Base-by-base conservation (phyloP, 2,329 filamentous ascomycete genomes). In the Claviceps citrina region DNA sequence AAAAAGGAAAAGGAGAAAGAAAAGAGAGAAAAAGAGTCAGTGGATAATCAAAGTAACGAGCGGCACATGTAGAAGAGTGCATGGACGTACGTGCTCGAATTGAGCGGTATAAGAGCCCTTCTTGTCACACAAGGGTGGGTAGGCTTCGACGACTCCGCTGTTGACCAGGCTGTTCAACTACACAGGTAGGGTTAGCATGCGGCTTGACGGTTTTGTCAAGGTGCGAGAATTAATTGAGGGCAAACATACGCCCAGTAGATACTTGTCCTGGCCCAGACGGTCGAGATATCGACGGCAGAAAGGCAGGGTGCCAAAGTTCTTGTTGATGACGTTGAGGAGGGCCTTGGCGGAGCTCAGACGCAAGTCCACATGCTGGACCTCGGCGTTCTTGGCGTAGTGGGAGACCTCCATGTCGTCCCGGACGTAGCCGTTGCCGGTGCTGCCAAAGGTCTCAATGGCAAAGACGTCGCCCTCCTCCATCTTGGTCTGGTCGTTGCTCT, bases 381-480 rank as follows among this genome's bases (percentile, higher is more conserved):
- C 81, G 26, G 66, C 61, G 45, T 73, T 68, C 58, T 81, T 78
- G 34, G 84, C 86, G 53, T 95, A 96, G 61, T 94, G 86, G 32
- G 85, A 94, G 15, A 78, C 76, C 67, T 93, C 87, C 62, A 85
- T 81, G 62, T 94, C 84, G 54, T 95, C 86, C 48, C 76, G 68
- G 42, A 94, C 84, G 55, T 84, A 82, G 48, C 86, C 87, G 57
- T 84, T 87, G 47, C 87, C 89, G 18, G 87, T 95, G 58, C 81
- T 91, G 44, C 87, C 89, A 59, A 95, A 95, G 0, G 87, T 95
- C 66, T 95, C 87, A 51, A 95, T 93, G 47, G 87, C 87, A 59
- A 93, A 96, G 15, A 86, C 79, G 55, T 96, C 87, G 31, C 86
- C 86, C 63, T 95, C 89, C 64, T 95, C 87, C 89, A 96, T 96